Evolutionary conservation across 2,329 filamentous ascomycete genomes (phyloP).

Genomic region (Dothideomycetes sp.): DNA sequence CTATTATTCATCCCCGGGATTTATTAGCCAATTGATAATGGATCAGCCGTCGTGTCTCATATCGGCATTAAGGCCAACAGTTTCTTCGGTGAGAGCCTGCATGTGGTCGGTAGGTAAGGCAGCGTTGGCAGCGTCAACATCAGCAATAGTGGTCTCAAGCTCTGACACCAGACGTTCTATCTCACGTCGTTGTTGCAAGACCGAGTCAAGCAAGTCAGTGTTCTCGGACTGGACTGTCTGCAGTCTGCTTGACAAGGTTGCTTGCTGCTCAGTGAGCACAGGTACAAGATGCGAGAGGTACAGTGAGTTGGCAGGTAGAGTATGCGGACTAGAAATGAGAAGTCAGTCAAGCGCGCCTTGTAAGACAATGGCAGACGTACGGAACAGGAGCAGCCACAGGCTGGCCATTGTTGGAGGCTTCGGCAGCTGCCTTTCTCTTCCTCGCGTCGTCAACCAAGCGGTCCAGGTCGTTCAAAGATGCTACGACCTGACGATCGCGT

Average conservation of each 20-base stretch:
- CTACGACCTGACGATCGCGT: constrained; percentile 46
- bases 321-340: constrained; percentile 44
- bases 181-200: constrained; percentile 47
- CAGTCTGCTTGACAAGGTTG: constrained; percentile 42
- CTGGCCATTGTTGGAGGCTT: constrained; percentile 27
- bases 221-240: constrained; percentile 45
- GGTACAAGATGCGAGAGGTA: constrained; percentile 51
- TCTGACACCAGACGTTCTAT: constrained; percentile 46
- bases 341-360: constrained; percentile 14
- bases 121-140: constrained; percentile 44
- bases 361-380: constrained; percentile 31
- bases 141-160: constrained; percentile 47
- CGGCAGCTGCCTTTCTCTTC: constrained; percentile 38
- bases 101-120: constrained; percentile 28
- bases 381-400: constrained; percentile 31
- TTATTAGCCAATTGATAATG: background rate
- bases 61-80: constrained; percentile 23
- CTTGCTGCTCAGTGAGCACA: constrained; percentile 43
- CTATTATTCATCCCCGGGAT: too few species aligned
- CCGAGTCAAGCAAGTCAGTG: constrained; percentile 40
- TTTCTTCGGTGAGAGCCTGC: constrained; percentile 21
- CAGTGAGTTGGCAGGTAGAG: constrained; percentile 46
- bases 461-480: constrained; percentile 52
- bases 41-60: constrained; percentile 18
- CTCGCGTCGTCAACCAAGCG: constrained; percentile 50